Conservation (phyloP, 78 protist genomes). For the Protostelium mycophagum region DNA sequence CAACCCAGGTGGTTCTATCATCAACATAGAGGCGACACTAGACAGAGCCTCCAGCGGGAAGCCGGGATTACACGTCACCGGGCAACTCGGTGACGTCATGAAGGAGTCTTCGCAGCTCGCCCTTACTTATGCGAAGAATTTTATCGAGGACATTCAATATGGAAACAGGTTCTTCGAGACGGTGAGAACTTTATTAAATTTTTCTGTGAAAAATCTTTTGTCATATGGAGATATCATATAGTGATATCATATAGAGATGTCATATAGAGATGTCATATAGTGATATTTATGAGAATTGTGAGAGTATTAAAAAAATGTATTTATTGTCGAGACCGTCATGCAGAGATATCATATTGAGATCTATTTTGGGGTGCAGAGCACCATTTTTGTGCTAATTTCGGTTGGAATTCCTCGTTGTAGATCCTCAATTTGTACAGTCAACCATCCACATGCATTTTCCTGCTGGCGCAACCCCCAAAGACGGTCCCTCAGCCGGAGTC, state of each 20-base stretch:
- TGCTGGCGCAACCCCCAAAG: slow-evolving; percentile 89
- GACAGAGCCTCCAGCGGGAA: slow-evolving; percentile 17
- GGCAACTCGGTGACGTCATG: slow-evolving; percentile 80
- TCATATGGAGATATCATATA: too few species aligned
- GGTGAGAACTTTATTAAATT: too few species aligned
- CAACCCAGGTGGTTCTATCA: slow-evolving; percentile 75
- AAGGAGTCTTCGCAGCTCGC: slow-evolving; percentile 79
- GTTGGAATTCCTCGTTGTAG: slow-evolving; percentile 29
- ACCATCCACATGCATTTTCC: slow-evolving; percentile 88
- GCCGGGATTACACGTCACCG: slow-evolving; percentile 30
- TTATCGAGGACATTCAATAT: slow-evolving; percentile 9
- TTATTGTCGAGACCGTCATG: background rate
- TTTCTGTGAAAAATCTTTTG: too few species aligned
- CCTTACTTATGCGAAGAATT: slow-evolving; percentile 53
- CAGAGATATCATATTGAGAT: background rate
- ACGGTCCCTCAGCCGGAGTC: slow-evolving; percentile 92
- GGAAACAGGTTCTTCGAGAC: slow-evolving; percentile 13
- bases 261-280: too few species aligned
- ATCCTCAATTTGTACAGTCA: background rate
- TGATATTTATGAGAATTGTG: too few species aligned
- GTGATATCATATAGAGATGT: too few species aligned
- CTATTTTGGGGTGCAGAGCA: slow-evolving; percentile 6
- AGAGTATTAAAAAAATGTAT: background rate
- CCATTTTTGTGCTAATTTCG: too few species aligned
- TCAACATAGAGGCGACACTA: slow-evolving; percentile 68